phyloP scores from a whole-genome alignment of 2,329 filamentous ascomycete genomes.

The Teratosphaeria zuluensis region DNA sequence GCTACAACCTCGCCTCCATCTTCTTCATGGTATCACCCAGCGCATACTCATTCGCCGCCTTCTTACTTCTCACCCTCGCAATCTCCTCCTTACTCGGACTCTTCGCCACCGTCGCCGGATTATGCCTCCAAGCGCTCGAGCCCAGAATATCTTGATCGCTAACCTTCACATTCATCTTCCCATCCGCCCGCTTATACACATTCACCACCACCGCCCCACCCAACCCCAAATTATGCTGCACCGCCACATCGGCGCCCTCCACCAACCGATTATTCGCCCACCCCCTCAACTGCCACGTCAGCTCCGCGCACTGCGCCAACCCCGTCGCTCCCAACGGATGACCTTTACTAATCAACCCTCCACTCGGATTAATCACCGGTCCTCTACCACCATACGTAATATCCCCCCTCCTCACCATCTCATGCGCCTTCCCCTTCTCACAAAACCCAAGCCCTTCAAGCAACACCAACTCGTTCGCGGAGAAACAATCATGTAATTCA shows the following conservation, averaged over 20 bases:
- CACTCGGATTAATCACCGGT: conserved; percentile 80
- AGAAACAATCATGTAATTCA: conserved; percentile 95
- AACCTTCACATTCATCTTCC: conserved; percentile 51
- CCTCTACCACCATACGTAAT: conserved; percentile 79
- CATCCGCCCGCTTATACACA: conserved; percentile 78
- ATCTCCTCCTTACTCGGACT: conserved; percentile 73
- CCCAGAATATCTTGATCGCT: conserved; percentile 55
- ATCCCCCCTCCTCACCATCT: conserved; percentile 75
- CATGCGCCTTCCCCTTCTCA: conserved; percentile 74
- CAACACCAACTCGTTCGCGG: conserved; percentile 83
- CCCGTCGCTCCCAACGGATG: conserved; percentile 88
- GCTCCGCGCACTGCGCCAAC: conserved; percentile 82
- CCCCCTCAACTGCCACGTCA: conserved; percentile 82
- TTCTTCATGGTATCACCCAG: conserved; percentile 65
- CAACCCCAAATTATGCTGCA: conserved; percentile 89
- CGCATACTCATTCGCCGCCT: conserved; percentile 58
- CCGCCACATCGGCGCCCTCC: conserved; percentile 49
- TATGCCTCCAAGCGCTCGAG: conserved; percentile 71
- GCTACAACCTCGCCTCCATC: conserved; percentile 57
- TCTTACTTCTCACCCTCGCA: conserved; percentile 60
- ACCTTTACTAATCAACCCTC: conserved; percentile 87
- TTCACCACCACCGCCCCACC: conserved; percentile 85
- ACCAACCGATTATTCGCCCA: conserved; percentile 88
- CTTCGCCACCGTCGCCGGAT: conserved; percentile 79
- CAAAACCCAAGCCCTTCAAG: conserved; percentile 76